These are phyloP conservation scores for Emergomyces pasteurianus DNA, from an alignment of 2,329 filamentous ascomycete species.

Conservation along the genomic window DNA sequence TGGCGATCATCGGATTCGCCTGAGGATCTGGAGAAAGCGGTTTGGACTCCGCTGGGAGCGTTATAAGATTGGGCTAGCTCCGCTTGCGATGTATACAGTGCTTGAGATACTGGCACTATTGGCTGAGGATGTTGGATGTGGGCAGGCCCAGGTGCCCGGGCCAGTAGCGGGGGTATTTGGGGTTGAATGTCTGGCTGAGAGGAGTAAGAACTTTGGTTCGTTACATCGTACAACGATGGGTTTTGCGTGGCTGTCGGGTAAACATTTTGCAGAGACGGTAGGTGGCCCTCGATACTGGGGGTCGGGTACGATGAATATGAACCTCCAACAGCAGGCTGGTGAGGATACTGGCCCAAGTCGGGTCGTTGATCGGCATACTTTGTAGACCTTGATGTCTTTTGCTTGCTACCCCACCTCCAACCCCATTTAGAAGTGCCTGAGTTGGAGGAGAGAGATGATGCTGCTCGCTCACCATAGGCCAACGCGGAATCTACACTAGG, in stretches of 20 bases:
- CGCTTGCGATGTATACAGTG: constrained; percentile 43
- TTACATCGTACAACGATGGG: constrained; percentile 49
- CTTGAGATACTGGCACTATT: constrained; percentile 56
- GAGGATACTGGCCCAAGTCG: constrained; percentile 32
- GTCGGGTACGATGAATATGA: not conserved
- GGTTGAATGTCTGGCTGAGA: constrained; percentile 17
- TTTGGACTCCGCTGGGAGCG: constrained; percentile 27
- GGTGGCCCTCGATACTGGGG: constrained; percentile 33
- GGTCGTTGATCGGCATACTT: constrained; percentile 48
- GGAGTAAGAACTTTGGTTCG: constrained; percentile 37
- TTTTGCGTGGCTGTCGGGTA: constrained; percentile 58
- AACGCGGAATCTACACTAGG: constrained; percentile 45
- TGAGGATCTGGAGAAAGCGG: constrained; percentile 25
- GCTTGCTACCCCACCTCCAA: constrained; percentile 46
- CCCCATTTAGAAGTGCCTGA: constrained; percentile 47
- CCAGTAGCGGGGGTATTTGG: constrained; percentile 30
- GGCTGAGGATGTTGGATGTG: constrained; percentile 80
- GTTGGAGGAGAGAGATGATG: constrained; percentile 42
- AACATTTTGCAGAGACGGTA: constrained; percentile 48
- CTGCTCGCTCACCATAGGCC: constrained; percentile 45
- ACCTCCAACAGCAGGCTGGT: constrained; percentile 3
- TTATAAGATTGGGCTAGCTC: constrained; percentile 20
- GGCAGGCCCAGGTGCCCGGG: constrained; percentile 45
- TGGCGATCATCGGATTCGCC: not conserved
- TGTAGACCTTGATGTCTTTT: constrained; percentile 18